Evolutionary conservation across 345 rosid genomes (phyloP).

Genomic region (Psidium friedrichsthalianum): DNA sequence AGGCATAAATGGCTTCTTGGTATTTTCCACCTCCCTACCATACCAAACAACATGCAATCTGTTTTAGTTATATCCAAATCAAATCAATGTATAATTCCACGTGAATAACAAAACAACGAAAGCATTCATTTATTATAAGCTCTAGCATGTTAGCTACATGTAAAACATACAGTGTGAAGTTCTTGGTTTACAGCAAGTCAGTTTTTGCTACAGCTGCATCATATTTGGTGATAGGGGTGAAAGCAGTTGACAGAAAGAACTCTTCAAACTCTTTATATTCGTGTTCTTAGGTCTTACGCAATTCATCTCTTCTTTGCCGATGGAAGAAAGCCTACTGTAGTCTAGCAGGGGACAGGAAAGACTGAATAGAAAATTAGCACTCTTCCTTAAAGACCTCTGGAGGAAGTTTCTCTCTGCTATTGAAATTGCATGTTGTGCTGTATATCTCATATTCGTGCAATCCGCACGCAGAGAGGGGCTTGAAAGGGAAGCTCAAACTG

Average conservation of each 20-base stretch:
- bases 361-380: too few species aligned
- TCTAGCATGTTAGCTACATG: not conserved
- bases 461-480: not conserved
- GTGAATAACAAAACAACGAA: not conserved
- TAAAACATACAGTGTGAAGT: not conserved
- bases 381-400: not conserved
- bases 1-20: slow-evolving; percentile 69
- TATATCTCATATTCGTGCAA: not conserved
- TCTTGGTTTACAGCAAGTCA: not conserved
- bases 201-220: not conserved
- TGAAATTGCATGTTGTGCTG: not conserved
- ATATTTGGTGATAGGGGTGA: not conserved
- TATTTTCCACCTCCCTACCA: slow-evolving; percentile 55
- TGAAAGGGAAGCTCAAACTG: not conserved
- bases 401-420: not conserved
- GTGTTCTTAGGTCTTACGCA: too few species aligned
- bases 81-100: not conserved
- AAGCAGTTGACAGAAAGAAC: too few species aligned
- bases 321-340: too few species aligned
- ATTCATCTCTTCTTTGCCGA: too few species aligned
- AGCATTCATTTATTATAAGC: not conserved
- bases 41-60: slow-evolving; percentile 1
- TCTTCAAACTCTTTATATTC: too few species aligned
- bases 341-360: too few species aligned
- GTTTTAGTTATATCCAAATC: not conserved